Base-by-base conservation (phyloP, 768 basidiomycete genomes). In the Tricholoma flavovirens region DNA sequence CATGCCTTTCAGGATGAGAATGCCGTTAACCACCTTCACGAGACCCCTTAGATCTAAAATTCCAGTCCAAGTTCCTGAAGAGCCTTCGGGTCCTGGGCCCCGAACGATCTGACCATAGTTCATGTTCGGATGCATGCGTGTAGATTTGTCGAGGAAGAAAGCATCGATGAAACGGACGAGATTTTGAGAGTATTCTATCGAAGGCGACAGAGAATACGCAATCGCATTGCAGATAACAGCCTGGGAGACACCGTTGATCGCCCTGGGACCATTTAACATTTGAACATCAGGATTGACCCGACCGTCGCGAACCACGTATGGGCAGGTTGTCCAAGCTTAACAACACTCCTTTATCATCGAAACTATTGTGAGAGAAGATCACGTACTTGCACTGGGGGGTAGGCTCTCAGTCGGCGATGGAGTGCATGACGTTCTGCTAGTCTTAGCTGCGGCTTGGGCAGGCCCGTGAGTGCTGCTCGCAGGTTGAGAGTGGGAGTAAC, bases 281-380 rank as follows among this genome's bases (percentile, higher is more conserved):
- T 75, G 71, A 11, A 79, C 78, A 62, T 83, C 83, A 14, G 82
- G 81, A 61, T 84, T 83, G 36, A 81, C 76, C 57, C 74, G 60
- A 21, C 83, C 83, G 59, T 84, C 83, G 4, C 71, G 73, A 12
- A 68, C 66, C n/a, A 72, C 67, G 59, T 83, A 83, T 1, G 73
- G 71, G 62, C 83, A 74, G 14, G 68, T 69, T 4, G 72, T 74
- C 71, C 72, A 75, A 0, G 68, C 69, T 73, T 26, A 33, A 10
- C 30, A 26, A 11, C 3, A 29, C 35, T 51, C 19, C 49, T 59
- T 9, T 59, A 57, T 32, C 22, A 48, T n/a, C 7, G 15, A 42
- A 38, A 46, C 12, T 9, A 35, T 17, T 50, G 6, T 17, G 33
- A 17, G 26, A 24, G 14, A 15, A 19, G 3, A 49, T 26, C 22